Percentiles rank a stretch among this genome's conserved stretches.
Conservation (phyloP, 2,329 filamentous ascomycete genomes). For the Septoria linicola region DNA sequence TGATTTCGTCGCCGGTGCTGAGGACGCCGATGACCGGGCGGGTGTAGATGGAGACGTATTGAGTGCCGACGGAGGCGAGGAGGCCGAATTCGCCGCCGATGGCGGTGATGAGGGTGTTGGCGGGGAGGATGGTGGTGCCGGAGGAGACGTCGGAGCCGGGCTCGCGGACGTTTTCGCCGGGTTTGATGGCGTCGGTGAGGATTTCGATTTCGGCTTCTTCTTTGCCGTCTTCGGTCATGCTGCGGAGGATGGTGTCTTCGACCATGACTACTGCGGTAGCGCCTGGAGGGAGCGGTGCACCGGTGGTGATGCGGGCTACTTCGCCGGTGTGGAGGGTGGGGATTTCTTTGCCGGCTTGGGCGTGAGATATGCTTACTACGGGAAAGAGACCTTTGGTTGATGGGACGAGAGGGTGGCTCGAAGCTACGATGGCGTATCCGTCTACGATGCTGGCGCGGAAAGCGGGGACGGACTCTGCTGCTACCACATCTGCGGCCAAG, state of each 20-base stretch:
- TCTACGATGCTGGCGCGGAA: conserved; percentile 96
- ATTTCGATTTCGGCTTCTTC: conserved; percentile 91
- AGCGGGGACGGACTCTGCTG: conserved; percentile 81
- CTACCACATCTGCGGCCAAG: conserved; percentile 77
- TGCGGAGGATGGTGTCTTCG: conserved; percentile 80
- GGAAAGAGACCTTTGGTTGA: conserved; percentile 78
- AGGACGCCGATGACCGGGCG: conserved; percentile 80
- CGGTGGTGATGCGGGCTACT: conserved; percentile 89
- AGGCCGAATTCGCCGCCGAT: conserved; percentile 90
- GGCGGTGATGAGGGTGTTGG: conserved; percentile 79
- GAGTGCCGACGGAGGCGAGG: conserved; percentile 77
- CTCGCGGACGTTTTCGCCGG: conserved; percentile 86
- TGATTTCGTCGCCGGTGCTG: conserved; percentile 93
- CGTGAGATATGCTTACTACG: conserved; percentile 83
- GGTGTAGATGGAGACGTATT: conserved; percentile 68
- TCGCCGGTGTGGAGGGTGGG: conserved; percentile 67
- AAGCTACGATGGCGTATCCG: conserved; percentile 80
- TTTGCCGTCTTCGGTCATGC: conserved; percentile 71
- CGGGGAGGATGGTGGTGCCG: conserved; percentile 67
- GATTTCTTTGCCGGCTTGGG: conserved; percentile 68
- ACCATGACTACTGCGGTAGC: conserved; percentile 96
- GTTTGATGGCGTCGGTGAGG: conserved; percentile 69
- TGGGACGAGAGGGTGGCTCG: conserved; percentile 42
- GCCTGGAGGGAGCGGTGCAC: conserved; percentile 82
- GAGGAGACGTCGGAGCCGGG: conserved; percentile 80